Evolutionary conservation across 75 land plant species (phyloP).

Genomic region (Picea glauca): DNA sequence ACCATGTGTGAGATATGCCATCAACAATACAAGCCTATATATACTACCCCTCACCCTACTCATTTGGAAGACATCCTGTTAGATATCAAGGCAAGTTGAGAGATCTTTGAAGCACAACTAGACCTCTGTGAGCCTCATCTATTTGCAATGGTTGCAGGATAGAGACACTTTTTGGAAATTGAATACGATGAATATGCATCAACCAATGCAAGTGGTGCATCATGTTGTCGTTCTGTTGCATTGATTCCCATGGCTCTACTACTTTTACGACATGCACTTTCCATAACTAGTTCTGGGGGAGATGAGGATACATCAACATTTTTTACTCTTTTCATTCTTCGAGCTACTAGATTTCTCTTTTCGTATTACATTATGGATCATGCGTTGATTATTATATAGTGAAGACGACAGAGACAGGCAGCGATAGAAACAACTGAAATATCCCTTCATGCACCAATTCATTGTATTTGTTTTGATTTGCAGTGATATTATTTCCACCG

Average conservation of each 20-base stretch:
- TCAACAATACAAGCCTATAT: constrained; percentile 74
- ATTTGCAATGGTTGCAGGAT: constrained; percentile 70
- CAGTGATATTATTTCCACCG: too few relatives aligned
- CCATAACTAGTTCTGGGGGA: constrained; percentile 5
- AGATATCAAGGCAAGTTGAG: constrained; percentile 75
- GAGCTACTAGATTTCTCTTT: constrained; percentile 38
- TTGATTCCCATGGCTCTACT: constrained; percentile 30
- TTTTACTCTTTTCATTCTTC: constrained; percentile 29
- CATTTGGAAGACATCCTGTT: constrained; percentile 48
- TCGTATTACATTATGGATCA: constrained; percentile 43
- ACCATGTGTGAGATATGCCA: too few relatives aligned
- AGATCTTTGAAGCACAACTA: constrained; percentile 34
- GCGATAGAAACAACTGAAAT: constrained; percentile 68
- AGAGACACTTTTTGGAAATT: constrained; percentile 34
- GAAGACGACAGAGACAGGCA: constrained; percentile 38
- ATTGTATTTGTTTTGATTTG: too few relatives aligned
- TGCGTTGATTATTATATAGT: constrained; percentile 29
- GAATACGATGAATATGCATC: constrained; percentile 57
- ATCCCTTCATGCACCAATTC: constrained; percentile 22
- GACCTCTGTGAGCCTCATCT: constrained; percentile 49
- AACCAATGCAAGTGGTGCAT: constrained; percentile 49
- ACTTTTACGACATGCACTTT: constrained; percentile 14
- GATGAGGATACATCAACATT: constrained; percentile 29
- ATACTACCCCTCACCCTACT: constrained; percentile 57
- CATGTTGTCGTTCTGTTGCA: constrained; percentile 63